A percentile compares a stretch with the other conserved stretches of the same genome.
phyloP scores from a whole-genome alignment of 1,139 yeast genomes.

The Yamadazyma songkhlaensis region DNA sequence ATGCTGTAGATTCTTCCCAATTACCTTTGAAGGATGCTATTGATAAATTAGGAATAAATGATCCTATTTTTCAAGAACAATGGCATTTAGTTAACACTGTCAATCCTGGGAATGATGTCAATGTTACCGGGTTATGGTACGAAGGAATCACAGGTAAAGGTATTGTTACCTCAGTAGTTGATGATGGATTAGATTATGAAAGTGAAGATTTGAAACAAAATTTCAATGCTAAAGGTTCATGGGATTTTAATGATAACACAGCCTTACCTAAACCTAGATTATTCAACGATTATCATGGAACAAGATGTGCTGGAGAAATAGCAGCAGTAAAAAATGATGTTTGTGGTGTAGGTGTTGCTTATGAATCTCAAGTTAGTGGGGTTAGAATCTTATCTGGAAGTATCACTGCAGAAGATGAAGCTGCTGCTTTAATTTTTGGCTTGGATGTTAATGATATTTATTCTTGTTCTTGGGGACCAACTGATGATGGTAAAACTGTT shows the following conservation, averaged over 20 bases:
- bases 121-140: conserved; percentile 83
- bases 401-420: conserved; percentile 85
- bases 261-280: conserved; percentile 78
- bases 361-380: conserved; percentile 82
- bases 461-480: conserved; percentile 99
- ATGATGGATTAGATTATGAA: conserved; percentile 89
- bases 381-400: conserved; percentile 81
- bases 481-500: conserved; percentile 86
- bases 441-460: conserved; percentile 84
- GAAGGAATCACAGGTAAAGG: conserved; percentile 81
- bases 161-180: conserved; percentile 81
- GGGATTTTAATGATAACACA: conserved; percentile 85
- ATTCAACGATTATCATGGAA: conserved; percentile 90
- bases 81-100: conserved; percentile 85
- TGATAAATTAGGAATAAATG: conserved; percentile 62
- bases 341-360: conserved; percentile 96
- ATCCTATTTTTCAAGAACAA: conserved; percentile 77
- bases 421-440: conserved; percentile 79
- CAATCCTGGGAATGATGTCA: conserved; percentile 80
- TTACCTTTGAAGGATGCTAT: conserved; percentile 39
- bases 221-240: conserved; percentile 73
- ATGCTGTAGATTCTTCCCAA: conserved; percentile 47
- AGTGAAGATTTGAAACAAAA: conserved; percentile 68
- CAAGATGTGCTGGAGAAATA: conserved; percentile 97
- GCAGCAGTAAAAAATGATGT: conserved; percentile 85